phyloP scores from a whole-genome alignment of 768 basidiomycete genomes.

The Antrodiella citrinella region DNA sequence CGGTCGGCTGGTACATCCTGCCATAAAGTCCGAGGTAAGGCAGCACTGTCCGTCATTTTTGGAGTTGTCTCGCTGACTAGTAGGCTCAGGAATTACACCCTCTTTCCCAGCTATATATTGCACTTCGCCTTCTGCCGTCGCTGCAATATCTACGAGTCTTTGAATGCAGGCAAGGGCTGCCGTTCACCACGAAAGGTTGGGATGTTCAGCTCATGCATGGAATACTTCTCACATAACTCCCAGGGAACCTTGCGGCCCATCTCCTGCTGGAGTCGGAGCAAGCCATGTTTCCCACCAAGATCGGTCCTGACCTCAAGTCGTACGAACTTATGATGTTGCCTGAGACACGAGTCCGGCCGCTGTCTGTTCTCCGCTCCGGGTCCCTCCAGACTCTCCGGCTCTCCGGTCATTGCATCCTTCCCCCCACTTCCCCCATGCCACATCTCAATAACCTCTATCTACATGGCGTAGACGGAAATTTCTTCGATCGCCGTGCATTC shows the following conservation, averaged over 20 bases:
- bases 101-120: constrained; percentile 24
- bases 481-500: constrained; percentile 26
- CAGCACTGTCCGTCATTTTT: not conserved
- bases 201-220: too few species aligned
- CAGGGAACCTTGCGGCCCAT: constrained; percentile 2
- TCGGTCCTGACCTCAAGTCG: constrained; percentile 12
- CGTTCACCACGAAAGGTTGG: constrained; percentile 12
- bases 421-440: constrained; percentile 9
- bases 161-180: constrained; percentile 20
- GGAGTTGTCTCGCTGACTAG: not conserved
- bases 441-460: constrained; percentile 24
- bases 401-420: constrained; percentile 26
- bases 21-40: constrained; percentile 11
- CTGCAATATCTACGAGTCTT: constrained; percentile 28
- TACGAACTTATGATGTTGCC: constrained; percentile 29
- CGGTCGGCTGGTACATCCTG: constrained; percentile 22
- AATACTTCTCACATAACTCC: too few species aligned
- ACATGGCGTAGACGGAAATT: constrained; percentile 25
- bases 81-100: constrained; percentile 14
- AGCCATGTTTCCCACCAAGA: constrained; percentile 27
- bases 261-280: constrained; percentile 26
- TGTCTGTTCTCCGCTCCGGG: constrained; percentile 21
- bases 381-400: constrained; percentile 24
- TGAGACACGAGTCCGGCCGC: constrained; percentile 21
- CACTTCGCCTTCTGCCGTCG: constrained; percentile 21